These are phyloP conservation scores for Apiotrichum montevideense DNA, from an alignment of 1,284 basidiomycete genomes.

Conservation along the genomic window DNA sequence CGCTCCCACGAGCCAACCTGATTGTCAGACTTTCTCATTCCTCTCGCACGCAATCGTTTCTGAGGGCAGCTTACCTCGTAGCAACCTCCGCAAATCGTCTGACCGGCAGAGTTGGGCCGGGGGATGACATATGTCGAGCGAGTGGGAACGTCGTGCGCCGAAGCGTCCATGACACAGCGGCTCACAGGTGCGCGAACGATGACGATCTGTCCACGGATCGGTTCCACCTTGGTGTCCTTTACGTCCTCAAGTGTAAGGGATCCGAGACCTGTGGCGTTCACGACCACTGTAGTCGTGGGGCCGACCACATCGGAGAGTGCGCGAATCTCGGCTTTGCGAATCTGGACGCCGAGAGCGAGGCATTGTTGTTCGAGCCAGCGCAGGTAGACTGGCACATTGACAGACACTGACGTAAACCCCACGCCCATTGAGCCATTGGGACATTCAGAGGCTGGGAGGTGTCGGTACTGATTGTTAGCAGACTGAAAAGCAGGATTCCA, in stretches of 20 bases:
- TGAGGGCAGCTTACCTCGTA: constrained; percentile 12
- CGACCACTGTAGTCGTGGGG: constrained; percentile 1
- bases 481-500: no score
- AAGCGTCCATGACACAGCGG: constrained; percentile 20
- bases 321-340: constrained; percentile 4
- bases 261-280: constrained; percentile 16
- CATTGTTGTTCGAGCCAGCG: constrained; percentile 18
- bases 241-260: constrained; percentile 13
- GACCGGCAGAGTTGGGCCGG: constrained; percentile 14
- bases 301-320: constrained; percentile 7
- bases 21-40: neutral
- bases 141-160: constrained; percentile 10
- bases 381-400: constrained; percentile 18
- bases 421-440: constrained; percentile 16
- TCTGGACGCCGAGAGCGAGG: constrained; percentile 12
- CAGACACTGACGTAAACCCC: constrained; percentile 16
- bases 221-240: constrained; percentile 13
- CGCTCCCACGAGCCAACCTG: constrained; percentile 14
- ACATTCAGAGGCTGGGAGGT: constrained; percentile 10
- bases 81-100: constrained; percentile 22
- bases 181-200: constrained; percentile 14
- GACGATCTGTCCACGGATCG: constrained; percentile 19
- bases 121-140: constrained; percentile 22
- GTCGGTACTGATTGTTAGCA: constrained; percentile 8
- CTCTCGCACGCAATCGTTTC: no score